These are phyloP conservation scores for Saksenaea oblongispora DNA, from an alignment of 371 early-diverging fungal genomes.

Conservation along the genomic window DNA sequence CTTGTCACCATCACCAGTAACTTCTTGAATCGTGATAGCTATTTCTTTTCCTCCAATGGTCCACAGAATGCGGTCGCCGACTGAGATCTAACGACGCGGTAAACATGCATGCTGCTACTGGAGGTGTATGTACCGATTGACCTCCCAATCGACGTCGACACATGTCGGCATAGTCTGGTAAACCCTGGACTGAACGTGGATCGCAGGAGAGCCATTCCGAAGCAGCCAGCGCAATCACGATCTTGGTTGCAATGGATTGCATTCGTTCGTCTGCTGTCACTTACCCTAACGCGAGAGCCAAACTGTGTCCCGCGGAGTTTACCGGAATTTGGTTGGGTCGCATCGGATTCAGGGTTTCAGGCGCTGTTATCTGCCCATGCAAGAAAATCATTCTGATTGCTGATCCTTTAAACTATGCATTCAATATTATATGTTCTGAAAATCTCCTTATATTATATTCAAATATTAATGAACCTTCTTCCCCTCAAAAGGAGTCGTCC, in stretches of 20 bases:
- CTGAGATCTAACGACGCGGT: not conserved
- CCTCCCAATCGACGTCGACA: slow-evolving; percentile 10
- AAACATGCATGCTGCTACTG: not conserved
- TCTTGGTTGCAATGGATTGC: not conserved
- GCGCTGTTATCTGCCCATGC: too few relatives aligned
- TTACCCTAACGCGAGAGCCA: too few relatives aligned
- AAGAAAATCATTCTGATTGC: too few relatives aligned
- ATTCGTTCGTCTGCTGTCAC: not conserved
- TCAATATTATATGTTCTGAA: too few relatives aligned
- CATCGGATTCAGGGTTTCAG: too few relatives aligned
- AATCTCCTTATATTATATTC: too few relatives aligned
- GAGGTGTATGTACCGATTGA: not conserved
- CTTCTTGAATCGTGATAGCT: not conserved
- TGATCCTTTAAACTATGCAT: too few relatives aligned
- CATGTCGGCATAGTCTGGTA: slow-evolving; percentile 9
- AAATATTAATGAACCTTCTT: too few relatives aligned
- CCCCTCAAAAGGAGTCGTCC: too few relatives aligned
- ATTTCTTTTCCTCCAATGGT: slow-evolving; percentile 6
- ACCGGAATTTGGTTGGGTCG: too few relatives aligned
- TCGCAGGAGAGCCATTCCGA: not conserved
- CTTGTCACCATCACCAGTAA: not conserved
- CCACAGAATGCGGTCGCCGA: slow-evolving; percentile 7
- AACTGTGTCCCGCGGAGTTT: too few relatives aligned
- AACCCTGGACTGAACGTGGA: not conserved
- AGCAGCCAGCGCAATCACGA: not conserved